Conservation (phyloP, 2,329 filamentous ascomycete genomes). For the Chaetomium sp. region DNA sequence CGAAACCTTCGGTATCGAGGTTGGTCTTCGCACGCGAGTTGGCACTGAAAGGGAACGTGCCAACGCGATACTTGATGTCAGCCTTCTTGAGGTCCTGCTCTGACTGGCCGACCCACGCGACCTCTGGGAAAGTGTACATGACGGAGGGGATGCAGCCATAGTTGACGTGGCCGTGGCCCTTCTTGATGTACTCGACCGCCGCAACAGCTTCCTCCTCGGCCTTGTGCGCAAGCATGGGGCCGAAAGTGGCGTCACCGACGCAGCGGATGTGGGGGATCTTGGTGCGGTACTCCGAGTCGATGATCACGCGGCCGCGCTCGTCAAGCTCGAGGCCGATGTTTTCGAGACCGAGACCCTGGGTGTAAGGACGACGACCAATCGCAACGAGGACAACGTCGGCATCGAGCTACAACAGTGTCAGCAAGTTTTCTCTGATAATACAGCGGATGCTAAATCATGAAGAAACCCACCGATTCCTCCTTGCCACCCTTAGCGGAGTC, state of each 20-base stretch:
- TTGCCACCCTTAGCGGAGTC: slow-evolving; percentile 97
- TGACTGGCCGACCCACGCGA: slow-evolving; percentile 96
- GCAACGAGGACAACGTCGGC: slow-evolving; percentile 94
- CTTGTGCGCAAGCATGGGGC: slow-evolving; percentile 98
- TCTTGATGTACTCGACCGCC: slow-evolving; percentile 93
- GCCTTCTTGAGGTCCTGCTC: slow-evolving; percentile 91
- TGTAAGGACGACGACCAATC: slow-evolving; percentile 94
- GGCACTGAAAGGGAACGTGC: slow-evolving; percentile 93
- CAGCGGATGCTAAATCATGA: neutral
- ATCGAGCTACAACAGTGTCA: slow-evolving; percentile 56
- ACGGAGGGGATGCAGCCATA: slow-evolving; percentile 95
- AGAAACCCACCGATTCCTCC: slow-evolving; percentile 67
- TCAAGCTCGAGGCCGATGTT: slow-evolving; percentile 89
- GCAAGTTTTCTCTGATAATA: neutral
- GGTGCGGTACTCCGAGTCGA: slow-evolving; percentile 98
- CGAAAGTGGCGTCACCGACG: slow-evolving; percentile 93
- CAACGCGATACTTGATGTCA: slow-evolving; percentile 85
- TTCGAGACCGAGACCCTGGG: slow-evolving; percentile 81
- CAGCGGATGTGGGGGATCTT: slow-evolving; percentile 96
- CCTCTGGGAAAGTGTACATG: slow-evolving; percentile 99
- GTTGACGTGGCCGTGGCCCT: slow-evolving; percentile 97
- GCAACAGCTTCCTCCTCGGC: slow-evolving; percentile 97
- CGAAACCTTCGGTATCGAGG: slow-evolving; percentile 87
- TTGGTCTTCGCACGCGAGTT: slow-evolving; percentile 99
- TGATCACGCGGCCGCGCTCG: slow-evolving; percentile 88